Conservation (phyloP, 495 filamentous ascomycete species). For the Melanomma pulvis-pyrius region DNA sequence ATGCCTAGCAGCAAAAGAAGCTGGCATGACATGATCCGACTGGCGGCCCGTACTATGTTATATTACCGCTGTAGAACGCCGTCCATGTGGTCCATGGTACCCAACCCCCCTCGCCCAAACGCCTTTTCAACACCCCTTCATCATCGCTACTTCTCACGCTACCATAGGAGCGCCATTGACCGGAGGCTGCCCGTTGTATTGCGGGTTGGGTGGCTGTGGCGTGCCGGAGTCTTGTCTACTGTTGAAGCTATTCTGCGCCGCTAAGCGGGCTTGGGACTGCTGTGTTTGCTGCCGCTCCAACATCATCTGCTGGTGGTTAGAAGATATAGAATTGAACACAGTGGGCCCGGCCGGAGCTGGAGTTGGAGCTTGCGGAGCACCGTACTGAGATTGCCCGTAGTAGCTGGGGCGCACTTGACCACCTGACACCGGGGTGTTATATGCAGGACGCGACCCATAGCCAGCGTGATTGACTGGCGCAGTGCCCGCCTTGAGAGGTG, state of each 20-base stretch:
- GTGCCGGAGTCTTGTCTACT: slow-evolving; percentile 33
- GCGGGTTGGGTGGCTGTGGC: slow-evolving; percentile 31
- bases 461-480: slow-evolving; percentile 8
- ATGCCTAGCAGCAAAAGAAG: background rate
- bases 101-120: slow-evolving; percentile 7
- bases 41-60: background rate
- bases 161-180: slow-evolving; percentile 22
- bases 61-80: background rate
- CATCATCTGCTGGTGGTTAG: slow-evolving; percentile 42
- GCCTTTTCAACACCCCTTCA: background rate
- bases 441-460: slow-evolving; percentile 24
- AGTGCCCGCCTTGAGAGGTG: slow-evolving; percentile 30
- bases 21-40: background rate
- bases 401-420: slow-evolving; percentile 26
- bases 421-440: slow-evolving; percentile 31
- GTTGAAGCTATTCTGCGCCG: slow-evolving; percentile 34
- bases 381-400: slow-evolving; percentile 27
- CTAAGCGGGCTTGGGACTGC: slow-evolving; percentile 37
- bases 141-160: slow-evolving; percentile 4
- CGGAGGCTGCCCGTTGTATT: slow-evolving; percentile 19
- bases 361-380: slow-evolving; percentile 23
- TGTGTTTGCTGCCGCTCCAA: slow-evolving; percentile 41
- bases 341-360: slow-evolving; percentile 16
- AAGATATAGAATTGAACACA: slow-evolving; percentile 37
- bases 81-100: slow-evolving; percentile 1